phyloP scores from a whole-genome alignment of 139 green algal genomes.

The Chlamydomonas schloesseri region DNA sequence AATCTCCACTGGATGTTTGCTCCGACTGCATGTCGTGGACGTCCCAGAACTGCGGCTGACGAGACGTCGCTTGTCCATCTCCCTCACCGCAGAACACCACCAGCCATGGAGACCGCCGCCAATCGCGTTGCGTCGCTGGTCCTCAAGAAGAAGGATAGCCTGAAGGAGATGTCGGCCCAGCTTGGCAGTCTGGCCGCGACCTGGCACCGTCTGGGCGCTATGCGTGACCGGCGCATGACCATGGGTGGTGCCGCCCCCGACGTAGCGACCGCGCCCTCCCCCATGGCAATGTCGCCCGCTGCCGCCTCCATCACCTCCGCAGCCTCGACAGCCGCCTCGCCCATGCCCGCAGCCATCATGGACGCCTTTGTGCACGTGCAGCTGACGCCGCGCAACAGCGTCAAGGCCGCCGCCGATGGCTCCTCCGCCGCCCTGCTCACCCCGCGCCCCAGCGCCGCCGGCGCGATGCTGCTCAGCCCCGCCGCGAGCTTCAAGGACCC shows the following conservation, averaged over 20 bases:
- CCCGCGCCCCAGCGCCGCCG: background rate
- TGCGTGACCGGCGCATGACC: constrained; percentile 12
- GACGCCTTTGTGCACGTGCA: constrained; percentile 16
- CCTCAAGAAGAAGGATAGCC: background rate
- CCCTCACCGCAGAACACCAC: no score
- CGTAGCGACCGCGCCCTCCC: no score
- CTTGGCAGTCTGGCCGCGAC: background rate
- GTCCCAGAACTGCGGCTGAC: no score
- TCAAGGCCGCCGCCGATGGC: background rate
- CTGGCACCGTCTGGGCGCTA: no score
- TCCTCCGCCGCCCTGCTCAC: background rate
- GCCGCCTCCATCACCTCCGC: background rate
- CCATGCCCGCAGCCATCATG: background rate
- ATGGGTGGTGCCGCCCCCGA: constrained; percentile 20
- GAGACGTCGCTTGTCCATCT: no score
- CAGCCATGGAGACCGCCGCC: no score
- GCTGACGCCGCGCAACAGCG: background rate
- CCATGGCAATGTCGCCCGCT: no score
- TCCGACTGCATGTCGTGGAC: no score
- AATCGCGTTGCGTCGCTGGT: background rate
- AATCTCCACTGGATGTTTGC: no score
- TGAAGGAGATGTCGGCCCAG: background rate
- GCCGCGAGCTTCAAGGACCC: constrained; percentile 19
- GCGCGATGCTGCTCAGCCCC: background rate
- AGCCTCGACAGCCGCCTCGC: background rate